Evolutionary conservation across 129 eudicot genomes (phyloP), one percentile per base, ranked within the genome.

Genomic region (Flaveria brownii): DNA sequence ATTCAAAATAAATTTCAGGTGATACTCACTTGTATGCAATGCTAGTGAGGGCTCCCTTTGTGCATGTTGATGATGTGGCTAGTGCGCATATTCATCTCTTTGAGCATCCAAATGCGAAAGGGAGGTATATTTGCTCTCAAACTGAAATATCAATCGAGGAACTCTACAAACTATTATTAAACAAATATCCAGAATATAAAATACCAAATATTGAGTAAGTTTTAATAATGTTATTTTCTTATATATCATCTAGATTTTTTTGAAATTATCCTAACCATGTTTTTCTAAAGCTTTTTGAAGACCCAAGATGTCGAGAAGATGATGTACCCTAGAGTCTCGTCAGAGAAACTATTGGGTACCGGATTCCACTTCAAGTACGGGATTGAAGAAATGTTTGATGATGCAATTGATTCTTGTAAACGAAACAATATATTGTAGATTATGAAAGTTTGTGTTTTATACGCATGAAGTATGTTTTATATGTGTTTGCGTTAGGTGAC

Each of bases 11-110:
- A 45, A 45, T 45, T 77, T 56, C 56, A 83, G 87, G 85, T 75
- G 71, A 82, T 13, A 45, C 82, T 16, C 67, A 68, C 20, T 12
- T 9, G 3, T 78, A 73, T 54, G 43, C 17, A 13, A 51, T 9
- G 46, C 73, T 73, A 43, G 0, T 3, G 3, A 65, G 51, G 30
- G 79, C 84, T 3, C 16, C 57, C 22, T 64, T 75, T 10, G 87
- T 89, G 18, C 91, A 89, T 52, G 71, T 72, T n/a, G 94, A 89
- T 59, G 94, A 89, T 51, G 84, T 89, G 13, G 91, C 83, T 9
- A 82, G 77, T 33, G 90, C 94, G 36, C 89, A 84, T 22, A 75
- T 86, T 12, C 83, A 84, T 70, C 88, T 89, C 7, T 51, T 86
- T 18, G 89, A 89, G 75, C 9, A 74, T 20, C 86, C 86, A 9